A percentile compares a stretch with the other conserved stretches of the same genome.
These are phyloP conservation scores for Penicillium diatomitis DNA, from an alignment of 495 filamentous ascomycete genomes.

Conservation along the genomic window DNA sequence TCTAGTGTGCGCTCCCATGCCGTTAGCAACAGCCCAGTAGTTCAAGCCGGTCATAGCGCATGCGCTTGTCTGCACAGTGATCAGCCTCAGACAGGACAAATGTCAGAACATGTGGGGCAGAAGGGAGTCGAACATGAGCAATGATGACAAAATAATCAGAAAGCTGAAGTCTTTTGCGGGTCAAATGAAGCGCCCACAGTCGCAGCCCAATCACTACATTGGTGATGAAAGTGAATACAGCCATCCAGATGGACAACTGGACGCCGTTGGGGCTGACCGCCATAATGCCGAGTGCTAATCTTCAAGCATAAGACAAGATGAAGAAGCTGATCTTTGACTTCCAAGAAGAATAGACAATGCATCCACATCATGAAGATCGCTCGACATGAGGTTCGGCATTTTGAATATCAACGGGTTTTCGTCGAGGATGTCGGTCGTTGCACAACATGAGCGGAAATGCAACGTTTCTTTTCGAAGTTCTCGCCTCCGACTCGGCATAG, in stretches of 20 bases:
- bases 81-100: neutral
- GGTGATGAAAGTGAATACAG: constrained; percentile 2
- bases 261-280: constrained; percentile 2
- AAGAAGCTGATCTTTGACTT: too few species aligned
- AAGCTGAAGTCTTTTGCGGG: constrained; percentile 2
- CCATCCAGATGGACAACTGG: constrained; percentile 5
- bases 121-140: constrained; percentile 1
- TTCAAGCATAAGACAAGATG: too few species aligned
- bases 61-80: neutral
- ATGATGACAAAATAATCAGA: constrained; percentile 2
- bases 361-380: too few species aligned
- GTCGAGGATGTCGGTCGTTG: neutral
- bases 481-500: neutral
- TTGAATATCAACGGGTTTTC: neutral
- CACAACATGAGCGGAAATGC: neutral
- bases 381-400: neutral
- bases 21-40: constrained; percentile 2
- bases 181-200: constrained; percentile 2
- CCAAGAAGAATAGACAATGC: neutral
- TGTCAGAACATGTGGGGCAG: neutral
- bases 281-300: neutral
- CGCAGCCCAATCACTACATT: constrained; percentile 1
- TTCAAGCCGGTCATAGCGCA: constrained; percentile 1
- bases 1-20: constrained; percentile 1
- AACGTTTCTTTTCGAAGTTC: neutral